Base-by-base conservation (phyloP, 345 rosid genomes). In the Gossypium turneri region DNA sequence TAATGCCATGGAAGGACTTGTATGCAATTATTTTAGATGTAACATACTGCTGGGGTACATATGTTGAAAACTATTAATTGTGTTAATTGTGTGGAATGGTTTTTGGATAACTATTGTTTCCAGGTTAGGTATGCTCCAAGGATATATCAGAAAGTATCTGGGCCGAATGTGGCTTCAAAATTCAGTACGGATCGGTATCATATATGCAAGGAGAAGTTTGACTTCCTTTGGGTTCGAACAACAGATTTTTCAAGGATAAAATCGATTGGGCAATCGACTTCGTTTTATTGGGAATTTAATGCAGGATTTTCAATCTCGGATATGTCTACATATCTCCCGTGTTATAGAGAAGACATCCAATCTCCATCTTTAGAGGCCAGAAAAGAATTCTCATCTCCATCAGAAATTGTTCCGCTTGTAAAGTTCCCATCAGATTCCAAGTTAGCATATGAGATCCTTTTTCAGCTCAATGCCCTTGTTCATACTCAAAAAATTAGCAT, bases 151-250 rank as follows among this genome's bases (percentile, higher is more conserved):
- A 85, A 79, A 65, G 77, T 88, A n/a, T 85, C 88, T 52, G 98
- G 96, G 73, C 86, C 96, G 55, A 80, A 87, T 11, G 55, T 86
- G 51, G 84, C 76, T 57, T 74, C 93, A 4, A 89, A 85, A 81
- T 82, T 93, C 78, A 82, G 64, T n/a, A 57, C 82, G 7, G 86
- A 86, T 80, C 86, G 96, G 15, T 95, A 91, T 81, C 82, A 77
- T 77, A 78, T 86, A 79, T 91, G 91, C 92, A 87, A 86, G 90
- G 98, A 93, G 77, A 90, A 90, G 83, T 90, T 86, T 73, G 88
- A 91, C 80, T 95, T 88, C 80, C 74, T 84, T 52, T 91, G 99
- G 97, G 88, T 95, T 73, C 97, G 93, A 25, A 87, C 98, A 13
- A 82, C 93, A 56, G 97, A 91, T 77, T 89, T 91, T 81, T 88